Evolutionary conservation across 1,284 basidiomycete species (phyloP).

Genomic region (Papiliotrema nemorosa): DNA sequence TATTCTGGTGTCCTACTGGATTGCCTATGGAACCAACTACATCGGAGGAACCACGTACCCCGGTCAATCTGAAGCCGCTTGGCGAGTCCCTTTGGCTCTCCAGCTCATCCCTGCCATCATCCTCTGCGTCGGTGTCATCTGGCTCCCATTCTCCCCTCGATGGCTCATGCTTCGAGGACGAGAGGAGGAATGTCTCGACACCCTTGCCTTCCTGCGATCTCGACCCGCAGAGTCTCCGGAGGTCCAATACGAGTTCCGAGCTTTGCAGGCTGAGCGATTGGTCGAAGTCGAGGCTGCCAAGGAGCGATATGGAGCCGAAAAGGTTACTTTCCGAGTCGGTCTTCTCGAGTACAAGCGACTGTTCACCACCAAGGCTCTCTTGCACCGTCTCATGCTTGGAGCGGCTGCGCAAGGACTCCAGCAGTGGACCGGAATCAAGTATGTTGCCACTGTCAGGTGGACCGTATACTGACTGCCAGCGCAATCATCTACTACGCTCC

Average conservation of each 20-base stretch:
- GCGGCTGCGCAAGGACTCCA: constrained; percentile 45
- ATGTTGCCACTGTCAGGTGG: no score
- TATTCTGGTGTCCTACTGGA: constrained; percentile 65
- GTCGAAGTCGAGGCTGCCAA: constrained; percentile 62
- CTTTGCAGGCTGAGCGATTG: constrained; percentile 71
- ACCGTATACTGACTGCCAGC: no score
- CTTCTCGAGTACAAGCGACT: constrained; percentile 44
- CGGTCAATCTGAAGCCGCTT: constrained; percentile 58
- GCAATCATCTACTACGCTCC: constrained; percentile 44
- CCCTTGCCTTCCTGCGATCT: constrained; percentile 61
- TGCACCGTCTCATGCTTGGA: constrained; percentile 44
- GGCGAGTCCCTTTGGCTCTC: constrained; percentile 70
- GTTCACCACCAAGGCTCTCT: constrained; percentile 39
- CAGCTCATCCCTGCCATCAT: constrained; percentile 61
- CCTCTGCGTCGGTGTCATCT: constrained; percentile 45
- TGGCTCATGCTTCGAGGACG: constrained; percentile 63
- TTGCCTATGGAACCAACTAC: constrained; percentile 63
- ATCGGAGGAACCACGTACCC: constrained; percentile 41
- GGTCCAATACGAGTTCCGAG: constrained; percentile 73
- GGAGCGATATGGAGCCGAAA: constrained; percentile 44
- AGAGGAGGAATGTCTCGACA: constrained; percentile 67
- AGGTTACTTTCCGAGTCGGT: constrained; percentile 34
- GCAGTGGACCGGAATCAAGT: constrained; percentile 48
- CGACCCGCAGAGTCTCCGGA: constrained; percentile 60
- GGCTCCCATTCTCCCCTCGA: constrained; percentile 58